Conservation (phyloP, 2,329 filamentous ascomycete genomes). For the Zymoseptoria passerinii region DNA sequence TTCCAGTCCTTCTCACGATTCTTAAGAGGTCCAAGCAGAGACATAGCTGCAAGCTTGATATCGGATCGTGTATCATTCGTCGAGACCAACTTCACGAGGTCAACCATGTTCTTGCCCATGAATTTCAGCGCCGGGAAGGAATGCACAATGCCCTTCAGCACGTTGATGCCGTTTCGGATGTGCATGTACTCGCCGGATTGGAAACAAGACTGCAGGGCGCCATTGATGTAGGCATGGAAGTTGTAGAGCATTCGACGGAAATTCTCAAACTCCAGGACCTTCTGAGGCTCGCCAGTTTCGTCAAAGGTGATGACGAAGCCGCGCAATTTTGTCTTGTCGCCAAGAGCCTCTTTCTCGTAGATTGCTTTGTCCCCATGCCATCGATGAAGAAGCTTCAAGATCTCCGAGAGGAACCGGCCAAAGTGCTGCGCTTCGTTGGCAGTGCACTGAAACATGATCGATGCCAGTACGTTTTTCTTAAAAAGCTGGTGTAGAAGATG, state of each 20-base stretch:
- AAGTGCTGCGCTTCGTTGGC: conserved; percentile 86
- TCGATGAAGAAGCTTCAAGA: conserved; percentile 66
- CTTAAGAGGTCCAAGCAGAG: conserved; percentile 61
- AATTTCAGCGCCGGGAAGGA: conserved; percentile 85
- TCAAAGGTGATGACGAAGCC: conserved; percentile 75
- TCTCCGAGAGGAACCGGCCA: conserved; percentile 79
- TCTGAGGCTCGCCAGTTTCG: conserved; percentile 50
- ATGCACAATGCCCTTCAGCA: conserved; percentile 72
- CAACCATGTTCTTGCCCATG: conserved; percentile 64
- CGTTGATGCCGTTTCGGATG: conserved; percentile 87
- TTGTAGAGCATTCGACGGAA: conserved; percentile 80
- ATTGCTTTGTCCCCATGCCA: conserved; percentile 74
- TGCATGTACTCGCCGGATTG: conserved; percentile 89
- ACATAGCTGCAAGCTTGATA: conserved; percentile 64
- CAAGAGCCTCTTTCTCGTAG: conserved; percentile 78
- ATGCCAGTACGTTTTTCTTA: conserved; percentile 67
- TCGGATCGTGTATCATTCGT: conserved; percentile 60
- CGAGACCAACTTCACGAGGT: conserved; percentile 55
- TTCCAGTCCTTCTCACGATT: conserved; percentile 61
- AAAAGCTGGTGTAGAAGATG: conserved; percentile 79
- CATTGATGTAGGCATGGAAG: conserved; percentile 79
- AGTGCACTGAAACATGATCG: conserved; percentile 81
- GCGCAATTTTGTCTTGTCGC: conserved; percentile 54
- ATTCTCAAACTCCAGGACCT: conserved; percentile 72
- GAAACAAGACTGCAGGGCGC: conserved; percentile 73